phyloP scores from a whole-genome alignment of 2,329 filamentous ascomycete species.

The Trichoderma atroviride region DNA sequence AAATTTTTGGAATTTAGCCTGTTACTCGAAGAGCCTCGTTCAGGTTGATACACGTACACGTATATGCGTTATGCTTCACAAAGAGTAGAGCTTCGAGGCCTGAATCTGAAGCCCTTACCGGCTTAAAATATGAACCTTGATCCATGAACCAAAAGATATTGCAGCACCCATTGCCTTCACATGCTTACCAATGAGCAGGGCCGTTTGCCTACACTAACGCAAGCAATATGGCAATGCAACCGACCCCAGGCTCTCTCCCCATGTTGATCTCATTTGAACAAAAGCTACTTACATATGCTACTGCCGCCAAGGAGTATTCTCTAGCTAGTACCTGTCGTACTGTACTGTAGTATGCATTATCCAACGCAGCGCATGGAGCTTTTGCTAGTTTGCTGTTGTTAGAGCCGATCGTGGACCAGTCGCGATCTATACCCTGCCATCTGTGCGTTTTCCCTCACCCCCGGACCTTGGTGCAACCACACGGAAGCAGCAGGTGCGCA shows the following conservation, averaged over 20 bases:
- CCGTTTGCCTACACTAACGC: background rate
- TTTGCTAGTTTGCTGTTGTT: background rate
- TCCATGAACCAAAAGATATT: background rate
- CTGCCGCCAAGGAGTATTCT: background rate
- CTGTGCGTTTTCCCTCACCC: background rate
- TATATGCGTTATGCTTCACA: background rate
- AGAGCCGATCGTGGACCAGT: constrained; percentile 2
- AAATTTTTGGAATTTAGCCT: background rate
- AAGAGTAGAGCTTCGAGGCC: background rate
- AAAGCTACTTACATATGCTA: background rate
- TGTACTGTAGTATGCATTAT: background rate
- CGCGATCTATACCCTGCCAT: background rate
- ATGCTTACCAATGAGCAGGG: background rate
- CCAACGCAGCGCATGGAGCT: background rate
- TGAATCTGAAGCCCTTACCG: background rate
- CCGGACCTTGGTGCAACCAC: constrained; percentile 1
- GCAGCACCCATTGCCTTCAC: background rate
- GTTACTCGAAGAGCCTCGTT: constrained; percentile 3
- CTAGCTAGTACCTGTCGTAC: background rate
- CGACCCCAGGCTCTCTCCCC: constrained; percentile 14
- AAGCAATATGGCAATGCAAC: background rate
- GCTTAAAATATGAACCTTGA: background rate
- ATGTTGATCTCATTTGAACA: background rate
- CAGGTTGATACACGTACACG: background rate
- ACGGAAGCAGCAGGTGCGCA: constrained; percentile 17